Base-by-base conservation (phyloP, 352 stramenopile genomes). In the Globisporangium nodosum region DNA sequence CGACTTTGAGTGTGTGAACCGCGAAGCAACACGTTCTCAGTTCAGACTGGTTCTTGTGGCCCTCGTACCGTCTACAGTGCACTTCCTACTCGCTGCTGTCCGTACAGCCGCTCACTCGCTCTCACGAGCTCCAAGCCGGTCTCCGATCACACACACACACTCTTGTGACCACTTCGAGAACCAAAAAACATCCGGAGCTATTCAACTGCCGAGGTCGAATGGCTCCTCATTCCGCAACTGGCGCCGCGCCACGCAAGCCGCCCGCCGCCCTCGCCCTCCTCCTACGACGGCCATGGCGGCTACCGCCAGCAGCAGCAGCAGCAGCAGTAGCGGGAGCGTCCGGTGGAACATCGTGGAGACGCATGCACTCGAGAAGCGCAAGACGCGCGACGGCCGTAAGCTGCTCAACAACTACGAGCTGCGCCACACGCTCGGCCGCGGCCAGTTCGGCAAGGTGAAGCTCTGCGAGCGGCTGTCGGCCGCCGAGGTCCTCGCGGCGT, bases 371-470 rank as follows among this genome's bases (percentile, higher is more conserved):
- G 58, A 66, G 11, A 82, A 76, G 64, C 69, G 49, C 58, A 88
- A 88, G 71, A 69, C 66, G 3, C 55, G 52, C 30, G 65, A 68
- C 33, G 81, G 79, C 16, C 55, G 58, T 53, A 88, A 90, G 71
- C 60, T 74, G 50, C 71, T 95, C 35, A 93, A 95, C 64, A 92
- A 92, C 70, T 95, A 95, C 65, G 68, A 70, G 42, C 47, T 92
- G 52, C 59, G 83, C 63, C 73, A 83, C 33, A 86, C 68, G 50
- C 60, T 95, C 58, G 86, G 86, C 5, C 75, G 88, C 18, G 86
- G 86, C 21, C 76, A 79, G 54, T 95, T 95, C 56, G 84, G 76
- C 66, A 95, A 92, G 65, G 86, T 95, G 46, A 93, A 93, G 67
- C 77, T 88, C 43, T 88, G 79, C 51, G 78, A 92, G 64, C 81